Evolutionary conservation across 108 stramenopile species (phyloP).

Genomic region (Licmophora abbreviata): DNA sequence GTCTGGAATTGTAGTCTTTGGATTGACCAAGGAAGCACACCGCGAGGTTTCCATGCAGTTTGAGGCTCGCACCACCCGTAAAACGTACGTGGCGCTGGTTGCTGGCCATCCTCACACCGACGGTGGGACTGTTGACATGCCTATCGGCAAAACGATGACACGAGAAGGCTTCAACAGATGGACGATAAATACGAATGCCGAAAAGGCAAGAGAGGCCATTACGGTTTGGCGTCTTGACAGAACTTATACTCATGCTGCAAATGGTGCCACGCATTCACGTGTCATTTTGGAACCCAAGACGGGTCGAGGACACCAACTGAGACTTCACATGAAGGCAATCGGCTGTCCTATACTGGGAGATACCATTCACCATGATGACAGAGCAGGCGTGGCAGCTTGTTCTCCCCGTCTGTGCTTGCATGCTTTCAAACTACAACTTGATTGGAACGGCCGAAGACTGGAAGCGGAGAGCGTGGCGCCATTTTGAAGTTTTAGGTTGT

Average conservation of each 20-base stretch:
- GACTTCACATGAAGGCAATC: conserved; percentile 49
- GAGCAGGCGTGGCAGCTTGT: conserved; percentile 1
- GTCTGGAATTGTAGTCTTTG: conserved; percentile 46
- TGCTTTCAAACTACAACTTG: conserved; percentile 17
- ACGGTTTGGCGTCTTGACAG: conserved; percentile 18
- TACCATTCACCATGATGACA: conserved; percentile 7
- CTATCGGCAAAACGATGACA: conserved; percentile 40
- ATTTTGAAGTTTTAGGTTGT: no score
- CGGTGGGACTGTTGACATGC: conserved; percentile 17
- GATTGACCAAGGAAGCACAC: conserved; percentile 32
- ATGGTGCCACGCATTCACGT: conserved; percentile 9
- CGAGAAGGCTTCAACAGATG: conserved; percentile 23
- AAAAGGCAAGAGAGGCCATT: conserved; percentile 23
- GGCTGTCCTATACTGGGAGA: conserved; percentile 59
- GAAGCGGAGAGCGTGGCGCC: no score
- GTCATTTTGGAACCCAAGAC: conserved; percentile 45
- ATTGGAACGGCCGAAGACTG: no score
- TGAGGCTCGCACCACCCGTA: conserved; percentile 26
- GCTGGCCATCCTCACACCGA: conserved; percentile 28
- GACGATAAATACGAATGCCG: conserved; percentile 4
- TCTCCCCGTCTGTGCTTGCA: conserved; percentile 26
- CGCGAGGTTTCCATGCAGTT: conserved; percentile 33
- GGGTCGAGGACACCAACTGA: conserved; percentile 66
- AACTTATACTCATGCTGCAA: neutral
- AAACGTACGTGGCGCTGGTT: conserved; percentile 52